Evolutionary conservation across 164 flowering plant species (phyloP), one percentile per base, ranked within the genome.

Genomic region (Tetracentron sinense): DNA sequence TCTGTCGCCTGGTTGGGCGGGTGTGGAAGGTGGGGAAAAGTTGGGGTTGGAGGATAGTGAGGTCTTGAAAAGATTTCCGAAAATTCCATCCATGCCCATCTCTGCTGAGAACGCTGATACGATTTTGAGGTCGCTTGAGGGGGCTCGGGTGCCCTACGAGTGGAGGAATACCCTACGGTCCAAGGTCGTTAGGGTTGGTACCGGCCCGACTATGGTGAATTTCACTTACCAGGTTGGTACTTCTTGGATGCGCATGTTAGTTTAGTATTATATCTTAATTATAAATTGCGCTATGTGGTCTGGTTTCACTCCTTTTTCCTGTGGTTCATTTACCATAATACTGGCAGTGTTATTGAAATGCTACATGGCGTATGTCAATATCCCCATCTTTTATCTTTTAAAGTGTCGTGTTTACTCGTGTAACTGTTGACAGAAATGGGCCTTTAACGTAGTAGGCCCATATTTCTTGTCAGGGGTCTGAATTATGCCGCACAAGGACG

Each of bases 1-100:
- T 22, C 73, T 82, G 19, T 87, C 79, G 21, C 97, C 97, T 0
- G 97, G 97, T 19, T 93, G 97, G 97, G 86, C 79, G 4, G 85
- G 75, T n/a, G 76, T 70, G 22, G 75, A 68, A 7, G 89, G 79
- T n/a, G 90, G 87, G 0, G 97, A 90, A 82, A 80, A 71, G 53
- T 65, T 91, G 62, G 74, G 66, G 12, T n/a, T 61, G 68, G 78
- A 71, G 33, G 89, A 85, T 23, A 51, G 31, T n/a, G 71, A 72
- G 67, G 93, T 85, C 48, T 51, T 11, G 38, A 52, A 58, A 49
- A 77, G 85, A 56, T 86, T 91, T 60, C 96, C 97, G 0, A 73
- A 53, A 51, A 82, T 94, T 54, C 96, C 93, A 15, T 94, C 99
- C 3, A 42, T 88, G 79, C 97, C 99, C 42, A 71, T 94, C 16